Evolutionary conservation across 768 basidiomycete genomes (phyloP).

Genomic region (Agrocybe pediades): DNA sequence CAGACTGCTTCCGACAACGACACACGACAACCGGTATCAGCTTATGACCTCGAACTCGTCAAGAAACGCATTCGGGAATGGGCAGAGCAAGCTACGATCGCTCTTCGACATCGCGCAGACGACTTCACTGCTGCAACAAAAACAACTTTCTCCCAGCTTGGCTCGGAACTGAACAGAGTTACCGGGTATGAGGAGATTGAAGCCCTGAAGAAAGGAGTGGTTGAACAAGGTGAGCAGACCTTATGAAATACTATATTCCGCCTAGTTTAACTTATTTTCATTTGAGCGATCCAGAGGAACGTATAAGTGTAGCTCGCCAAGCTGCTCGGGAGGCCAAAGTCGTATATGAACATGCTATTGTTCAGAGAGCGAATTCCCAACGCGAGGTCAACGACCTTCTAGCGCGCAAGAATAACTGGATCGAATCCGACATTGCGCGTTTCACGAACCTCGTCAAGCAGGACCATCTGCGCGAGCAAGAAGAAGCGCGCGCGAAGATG

Average conservation of each 20-base stretch:
- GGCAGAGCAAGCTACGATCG: conserved; percentile 45
- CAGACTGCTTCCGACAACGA: conserved; percentile 4
- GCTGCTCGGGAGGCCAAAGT: conserved; percentile 73
- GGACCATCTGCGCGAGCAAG: conserved; percentile 86
- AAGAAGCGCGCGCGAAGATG: conserved; percentile 70
- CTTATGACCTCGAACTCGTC: conserved; percentile 36
- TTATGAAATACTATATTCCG: not conserved
- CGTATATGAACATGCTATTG: conserved; percentile 78
- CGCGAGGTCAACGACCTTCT: conserved; percentile 95
- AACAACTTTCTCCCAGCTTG: conserved; percentile 70
- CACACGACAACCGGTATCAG: conserved; percentile 17
- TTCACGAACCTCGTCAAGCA: conserved; percentile 91
- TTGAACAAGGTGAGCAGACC: conserved; percentile 69
- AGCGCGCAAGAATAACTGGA: conserved; percentile 93
- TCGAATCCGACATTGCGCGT: conserved; percentile 78
- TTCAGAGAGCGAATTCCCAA: conserved; percentile 81
- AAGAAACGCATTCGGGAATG: conserved; percentile 49
- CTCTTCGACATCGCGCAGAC: conserved; percentile 57
- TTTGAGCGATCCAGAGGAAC: conserved; percentile 55
- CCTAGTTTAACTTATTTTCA: not conserved
- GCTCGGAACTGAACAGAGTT: conserved; percentile 77
- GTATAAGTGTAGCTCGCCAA: conserved; percentile 66
- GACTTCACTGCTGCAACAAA: conserved; percentile 58
- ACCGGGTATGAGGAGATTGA: conserved; percentile 95
- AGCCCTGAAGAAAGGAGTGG: conserved; percentile 73